Evolutionary conservation across 306 rosid species (phyloP).

Genomic region (Canavalia ensiformis): DNA sequence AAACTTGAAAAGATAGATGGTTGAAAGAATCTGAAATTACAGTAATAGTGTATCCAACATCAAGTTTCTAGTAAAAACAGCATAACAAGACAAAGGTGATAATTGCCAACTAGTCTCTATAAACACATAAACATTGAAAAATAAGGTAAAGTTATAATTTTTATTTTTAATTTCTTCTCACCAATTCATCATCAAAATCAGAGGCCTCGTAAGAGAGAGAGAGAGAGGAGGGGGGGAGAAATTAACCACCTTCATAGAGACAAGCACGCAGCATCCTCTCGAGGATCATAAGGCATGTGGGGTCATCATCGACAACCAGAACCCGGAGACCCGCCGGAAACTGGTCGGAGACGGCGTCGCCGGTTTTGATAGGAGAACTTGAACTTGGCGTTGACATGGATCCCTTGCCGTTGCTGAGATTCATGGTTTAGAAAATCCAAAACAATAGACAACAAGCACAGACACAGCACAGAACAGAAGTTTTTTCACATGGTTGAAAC

Average conservation of each 20-base stretch:
- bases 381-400: constrained; percentile 76
- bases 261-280: constrained; percentile 92
- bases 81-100: constrained; percentile 4
- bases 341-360: constrained; percentile 65
- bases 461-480: constrained; percentile 25
- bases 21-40: constrained; percentile 31
- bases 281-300: constrained; percentile 93
- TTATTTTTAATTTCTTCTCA: not conserved
- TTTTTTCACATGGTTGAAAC: constrained; percentile 44
- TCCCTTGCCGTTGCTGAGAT: constrained; percentile 64
- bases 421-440: constrained; percentile 61
- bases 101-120: constrained; percentile 7
- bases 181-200: constrained; percentile 18
- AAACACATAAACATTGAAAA: not conserved
- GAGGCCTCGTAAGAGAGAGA: not conserved
- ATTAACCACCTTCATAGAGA: constrained; percentile 75
- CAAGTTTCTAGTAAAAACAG: constrained; percentile 29
- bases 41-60: constrained; percentile 11
- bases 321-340: constrained; percentile 96
- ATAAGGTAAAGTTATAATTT: constrained; percentile 25
- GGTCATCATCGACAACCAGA: constrained; percentile 94
- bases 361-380: constrained; percentile 57
- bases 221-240: not conserved
- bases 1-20: not conserved
- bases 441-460: constrained; percentile 32